These are phyloP conservation scores for Metschnikowia rubicola DNA, from an alignment of 805 yeast genomes.

Conservation along the genomic window DNA sequence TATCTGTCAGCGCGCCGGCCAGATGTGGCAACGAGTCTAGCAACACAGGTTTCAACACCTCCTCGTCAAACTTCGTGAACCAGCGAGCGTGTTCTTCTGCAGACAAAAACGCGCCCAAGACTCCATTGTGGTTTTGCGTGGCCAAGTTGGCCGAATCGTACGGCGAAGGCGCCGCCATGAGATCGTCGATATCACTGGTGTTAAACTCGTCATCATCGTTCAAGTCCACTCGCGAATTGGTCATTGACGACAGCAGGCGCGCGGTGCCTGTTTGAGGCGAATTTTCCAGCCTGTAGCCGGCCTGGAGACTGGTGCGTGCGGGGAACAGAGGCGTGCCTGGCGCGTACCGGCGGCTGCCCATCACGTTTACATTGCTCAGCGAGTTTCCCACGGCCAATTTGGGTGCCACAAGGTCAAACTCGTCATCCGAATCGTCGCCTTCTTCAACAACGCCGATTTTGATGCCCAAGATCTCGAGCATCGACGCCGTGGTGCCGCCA, in stretches of 20 bases:
- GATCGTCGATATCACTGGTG: conserved; percentile 39
- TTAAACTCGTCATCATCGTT: conserved; percentile 25
- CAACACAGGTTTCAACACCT: conserved; percentile 86
- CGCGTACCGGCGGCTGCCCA: conserved; percentile 25
- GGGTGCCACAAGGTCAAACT: conserved; percentile 86
- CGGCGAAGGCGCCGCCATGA: conserved; percentile 19
- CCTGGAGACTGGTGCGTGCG: conserved; percentile 1
- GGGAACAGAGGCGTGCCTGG: conserved; percentile 15
- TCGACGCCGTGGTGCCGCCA: conserved; percentile 98
- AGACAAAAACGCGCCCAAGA: conserved; percentile 40
- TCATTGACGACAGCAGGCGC: conserved; percentile 9
- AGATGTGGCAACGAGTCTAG: conserved; percentile 53
- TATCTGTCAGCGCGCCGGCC: background rate
- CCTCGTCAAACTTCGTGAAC: conserved; percentile 93
- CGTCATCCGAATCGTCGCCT: conserved; percentile 76
- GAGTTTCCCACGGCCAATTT: conserved; percentile 26
- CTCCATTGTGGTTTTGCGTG: conserved; percentile 23
- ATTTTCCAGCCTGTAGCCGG: too few relatives aligned
- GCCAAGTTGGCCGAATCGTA: conserved; percentile 3
- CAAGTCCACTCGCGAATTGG: conserved; percentile 21
- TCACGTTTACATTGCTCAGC: conserved; percentile 9
- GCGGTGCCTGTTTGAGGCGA: background rate
- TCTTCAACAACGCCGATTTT: conserved; percentile 88
- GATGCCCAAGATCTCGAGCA: conserved; percentile 92
- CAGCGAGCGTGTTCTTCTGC: conserved; percentile 80